Evolutionary conservation across 176 grass and related monocot species (phyloP), one percentile per base, ranked within the genome.

Genomic region (Echinochloa phyllopogon): DNA sequence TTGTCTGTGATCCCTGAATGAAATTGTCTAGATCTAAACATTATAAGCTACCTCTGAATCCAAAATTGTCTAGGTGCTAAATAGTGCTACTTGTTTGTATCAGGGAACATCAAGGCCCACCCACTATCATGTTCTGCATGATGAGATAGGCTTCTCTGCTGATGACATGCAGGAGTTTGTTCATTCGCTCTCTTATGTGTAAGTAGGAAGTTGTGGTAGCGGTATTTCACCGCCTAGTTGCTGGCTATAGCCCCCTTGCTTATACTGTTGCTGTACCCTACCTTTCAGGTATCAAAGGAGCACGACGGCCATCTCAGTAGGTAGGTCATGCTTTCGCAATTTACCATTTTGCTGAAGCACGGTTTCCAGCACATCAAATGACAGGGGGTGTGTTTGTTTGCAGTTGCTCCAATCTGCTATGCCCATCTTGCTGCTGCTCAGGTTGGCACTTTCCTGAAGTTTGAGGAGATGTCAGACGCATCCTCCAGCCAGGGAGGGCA

Each of bases 161-260:
- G 96, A 98, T 66, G 87, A 88, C 12, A 86, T 98, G 48, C 96
- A 98, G 83, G 96, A 95, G 37, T 82, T 98, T 78, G 96, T 98
- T 21, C 96, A 95, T 60, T 95, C 91, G 0, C 93, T 98, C 9
- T 95, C 93, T 8, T 98, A 98, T 27, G 93, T 98, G 96, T 98
- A 95, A 3, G 93, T 88, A 70, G n/a, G 51, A 11, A 48, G 27
- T 42, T 41, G 33, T 29, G 8, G 0, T 51, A 17, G 14, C 44
- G 9, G 24, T 70, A 82, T 38, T 45, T 39, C 69, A 53, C 60
- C 24, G 40, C 60, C 4, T 25, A 70, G 36, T 4, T 71, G 4
- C 65, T 77, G 56, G 45, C 17, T 61, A n/a, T 72, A 48, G 69
- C 3, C n/a, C 62, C 42, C 42, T 18, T 76, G 27, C 38, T 50